Evolutionary conservation across 2,329 filamentous ascomycete genomes (phyloP), one percentile per base, ranked within the genome.

Genomic region (Stachybotrys chartarum): DNA sequence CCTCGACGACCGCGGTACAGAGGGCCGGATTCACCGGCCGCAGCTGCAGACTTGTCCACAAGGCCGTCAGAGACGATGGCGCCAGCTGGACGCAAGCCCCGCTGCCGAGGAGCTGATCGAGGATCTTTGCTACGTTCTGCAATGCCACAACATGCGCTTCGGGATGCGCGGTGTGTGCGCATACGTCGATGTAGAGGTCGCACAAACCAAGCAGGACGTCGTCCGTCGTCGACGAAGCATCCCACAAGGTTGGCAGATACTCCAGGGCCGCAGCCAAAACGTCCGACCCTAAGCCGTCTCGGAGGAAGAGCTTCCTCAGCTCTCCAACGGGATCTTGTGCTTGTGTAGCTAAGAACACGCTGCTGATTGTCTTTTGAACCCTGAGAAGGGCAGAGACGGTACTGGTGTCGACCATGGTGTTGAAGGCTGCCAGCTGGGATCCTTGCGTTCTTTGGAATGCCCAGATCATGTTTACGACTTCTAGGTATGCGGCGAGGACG

Each of bases 91-190:
- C 58, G 2, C 69, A 31, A 1, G 60, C 60, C 1, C 55, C 61
- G 0, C 63, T 59, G 24, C 58, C 49, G 6, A 81, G 59, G 1
- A 75, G 60, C 7, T 62, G 57, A 50, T 82, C 77, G 46, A 84
- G 58, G 5, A 77, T 59, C 4, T 66, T 63, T 0, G 76, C 75
- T 5, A 85, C 72, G 50, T 78, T 78, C 12, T 71, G 63, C 11
- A 84, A 62, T 0, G 79, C 76, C 6, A 74, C 64, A 0, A 75
- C 71, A 6, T 78, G 75, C n/a, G 77, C 72, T 54, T 80, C 78
- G 0, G 75, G 66, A 1, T 71, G 72, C 1, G 65, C 61, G 0
- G 74, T 72, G 5, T 61, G 60, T 6, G 71, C 55, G 55, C 72
- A 77, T 1, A 76, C 62, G 17, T 74, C 67, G 11, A 75, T 60